Evolutionary conservation across 305 asterid genomes (phyloP), one percentile per base, ranked within the genome.

Genomic region (Plantago coronopus): DNA sequence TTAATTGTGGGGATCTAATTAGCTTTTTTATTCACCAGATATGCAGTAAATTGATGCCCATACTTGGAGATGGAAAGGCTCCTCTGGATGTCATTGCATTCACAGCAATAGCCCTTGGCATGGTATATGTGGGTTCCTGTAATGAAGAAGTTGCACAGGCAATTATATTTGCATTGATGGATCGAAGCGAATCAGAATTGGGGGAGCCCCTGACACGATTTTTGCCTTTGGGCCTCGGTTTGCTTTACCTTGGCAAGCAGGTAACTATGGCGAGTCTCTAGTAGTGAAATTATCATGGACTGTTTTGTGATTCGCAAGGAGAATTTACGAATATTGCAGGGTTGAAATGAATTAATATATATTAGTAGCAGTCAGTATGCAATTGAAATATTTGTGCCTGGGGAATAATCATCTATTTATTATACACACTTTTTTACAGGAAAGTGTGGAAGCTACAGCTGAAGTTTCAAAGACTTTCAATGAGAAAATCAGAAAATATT

Each of bases 201-300:
- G 95, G 84, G 23, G 99, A 94, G 65, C 86, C 97, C 53, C 81
- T 94, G 40, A 80, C 89, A 59, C 97, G 97, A 31, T 77, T 94
- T 63, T 58, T 94, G 82, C 83, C 97, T 54, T 83, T 94, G 72
- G 97, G 95, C 63, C 97, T 94, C 64, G 99, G 99, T 66, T 78
- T 94, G 34, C 94, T 94, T 57, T 94, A 82, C 71, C 96, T 94
- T 69, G 99, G 99, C 66, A 94, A 94, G 73, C 96, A 94, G 97
- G 99, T 90, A 69, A 59, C 17, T 40, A 40, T 53, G 54, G 42
- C 62, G 38, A 21, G 20, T 44, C 43, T 8, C 20, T 10, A 44
- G 89, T 47, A 85, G 20, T 44, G 47, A 65, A 11, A 29, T 37
- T 51, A 63, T 7, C 23, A 45, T 43, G 3, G 46, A 14, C 31